A percentile compares a stretch with the other conserved stretches of the same genome.
Conservation (phyloP, 768 basidiomycete species). For the Boletellus emodensis region DNA sequence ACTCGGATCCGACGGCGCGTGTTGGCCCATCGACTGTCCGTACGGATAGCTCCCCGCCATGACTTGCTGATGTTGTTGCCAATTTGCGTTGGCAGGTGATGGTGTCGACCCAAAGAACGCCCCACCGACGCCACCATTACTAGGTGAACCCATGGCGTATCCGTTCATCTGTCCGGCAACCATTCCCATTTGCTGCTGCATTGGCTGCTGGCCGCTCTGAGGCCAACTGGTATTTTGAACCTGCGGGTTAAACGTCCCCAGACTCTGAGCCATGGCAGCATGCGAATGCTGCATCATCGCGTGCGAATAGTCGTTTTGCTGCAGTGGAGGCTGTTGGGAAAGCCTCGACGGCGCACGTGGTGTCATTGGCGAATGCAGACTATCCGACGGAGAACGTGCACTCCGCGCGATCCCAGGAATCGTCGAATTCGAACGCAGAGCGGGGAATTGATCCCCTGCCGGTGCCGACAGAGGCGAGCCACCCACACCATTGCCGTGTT, state of each 20-base stretch:
- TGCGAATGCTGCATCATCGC: slow-evolving; percentile 37
- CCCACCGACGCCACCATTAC: slow-evolving; percentile 25
- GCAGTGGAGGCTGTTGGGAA: slow-evolving; percentile 46
- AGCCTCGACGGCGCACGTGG: slow-evolving; percentile 35
- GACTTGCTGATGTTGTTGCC: slow-evolving; percentile 28
- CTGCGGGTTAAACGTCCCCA: slow-evolving; percentile 29
- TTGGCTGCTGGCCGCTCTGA: slow-evolving; percentile 54
- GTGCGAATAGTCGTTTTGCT: slow-evolving; percentile 40
- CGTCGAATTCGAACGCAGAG: slow-evolving; percentile 52
- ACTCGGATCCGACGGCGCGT: slow-evolving; percentile 26
- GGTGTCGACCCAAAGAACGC: slow-evolving; percentile 25
- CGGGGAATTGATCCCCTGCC: slow-evolving; percentile 42
- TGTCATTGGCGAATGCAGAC: slow-evolving; percentile 42
- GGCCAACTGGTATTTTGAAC: slow-evolving; percentile 42
- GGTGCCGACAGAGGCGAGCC: slow-evolving; percentile 43
- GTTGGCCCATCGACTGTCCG: slow-evolving; percentile 25
- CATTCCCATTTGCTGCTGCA: slow-evolving; percentile 38
- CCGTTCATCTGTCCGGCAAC: slow-evolving; percentile 36
- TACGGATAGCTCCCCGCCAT: slow-evolving; percentile 30
- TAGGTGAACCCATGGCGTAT: slow-evolving; percentile 36
- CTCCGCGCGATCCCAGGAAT: slow-evolving; percentile 76
- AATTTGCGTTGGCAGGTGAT: slow-evolving; percentile 23
- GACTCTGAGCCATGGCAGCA: slow-evolving; percentile 27
- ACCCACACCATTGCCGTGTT: slow-evolving; percentile 23
- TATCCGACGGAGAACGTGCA: slow-evolving; percentile 71